phyloP scores from a whole-genome alignment of 2,329 filamentous ascomycete species.

The Penicillium occitanis region DNA sequence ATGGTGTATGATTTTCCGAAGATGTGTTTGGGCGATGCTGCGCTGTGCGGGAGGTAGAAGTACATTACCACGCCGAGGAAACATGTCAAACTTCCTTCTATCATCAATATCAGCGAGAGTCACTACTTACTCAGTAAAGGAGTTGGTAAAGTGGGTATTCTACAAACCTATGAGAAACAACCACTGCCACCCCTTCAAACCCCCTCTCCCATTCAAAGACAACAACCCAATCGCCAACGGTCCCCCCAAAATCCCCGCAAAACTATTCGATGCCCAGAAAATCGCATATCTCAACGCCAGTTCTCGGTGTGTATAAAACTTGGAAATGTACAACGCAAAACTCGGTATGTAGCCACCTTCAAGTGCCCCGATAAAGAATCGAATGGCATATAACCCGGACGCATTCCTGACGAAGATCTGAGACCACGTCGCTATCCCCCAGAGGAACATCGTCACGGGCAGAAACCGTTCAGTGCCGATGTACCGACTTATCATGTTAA shows the following conservation, averaged over 20 bases:
- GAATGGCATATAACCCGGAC: slow-evolving; percentile 38
- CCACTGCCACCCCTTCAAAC: slow-evolving; percentile 18
- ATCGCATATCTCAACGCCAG: slow-evolving; percentile 22
- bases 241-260: slow-evolving; percentile 18
- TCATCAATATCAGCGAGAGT: background rate
- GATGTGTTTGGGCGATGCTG: slow-evolving; percentile 26
- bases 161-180: slow-evolving; percentile 18
- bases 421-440: slow-evolving; percentile 24
- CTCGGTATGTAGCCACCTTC: slow-evolving; percentile 54
- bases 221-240: slow-evolving; percentile 17
- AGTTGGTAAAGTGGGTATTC: background rate
- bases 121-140: too few species aligned
- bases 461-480: slow-evolving; percentile 30
- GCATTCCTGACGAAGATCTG: slow-evolving; percentile 28
- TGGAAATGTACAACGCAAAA: slow-evolving; percentile 30
- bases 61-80: slow-evolving; percentile 21
- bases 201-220: slow-evolving; percentile 11
- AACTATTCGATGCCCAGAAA: slow-evolving; percentile 19
- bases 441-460: slow-evolving; percentile 29
- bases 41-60: slow-evolving; percentile 28
- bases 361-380: slow-evolving; percentile 43
- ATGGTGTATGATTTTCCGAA: slow-evolving; percentile 23
- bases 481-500: slow-evolving; percentile 30
- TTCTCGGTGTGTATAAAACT: slow-evolving; percentile 30
- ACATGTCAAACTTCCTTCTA: slow-evolving; percentile 18